Evolutionary conservation across 805 yeast genomes (phyloP).

Genomic region (Cyberlindnera suaveolens): DNA sequence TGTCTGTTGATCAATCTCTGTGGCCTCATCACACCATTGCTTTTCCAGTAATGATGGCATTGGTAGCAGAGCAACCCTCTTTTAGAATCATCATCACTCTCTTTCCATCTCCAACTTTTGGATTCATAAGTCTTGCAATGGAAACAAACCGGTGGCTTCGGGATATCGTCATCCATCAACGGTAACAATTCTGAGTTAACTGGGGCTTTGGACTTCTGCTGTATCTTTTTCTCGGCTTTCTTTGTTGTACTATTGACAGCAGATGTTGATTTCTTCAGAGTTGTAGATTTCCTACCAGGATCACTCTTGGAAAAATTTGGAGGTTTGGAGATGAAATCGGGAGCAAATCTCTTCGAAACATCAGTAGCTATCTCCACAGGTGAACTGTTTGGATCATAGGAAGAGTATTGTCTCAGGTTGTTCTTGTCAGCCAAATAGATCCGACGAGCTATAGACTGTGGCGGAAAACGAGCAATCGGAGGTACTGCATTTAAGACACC

Average conservation of each 20-base stretch:
- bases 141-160: slow-evolving; percentile 19
- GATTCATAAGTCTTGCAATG: slow-evolving; percentile 22
- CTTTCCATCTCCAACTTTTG: slow-evolving; percentile 25
- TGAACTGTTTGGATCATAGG: slow-evolving; percentile 6
- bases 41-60: slow-evolving; percentile 19
- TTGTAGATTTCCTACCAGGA: not conserved
- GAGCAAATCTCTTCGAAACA: slow-evolving; percentile 23
- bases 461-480: slow-evolving; percentile 20
- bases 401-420: slow-evolving; percentile 7
- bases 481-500: slow-evolving; percentile 10
- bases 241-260: not conserved
- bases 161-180: slow-evolving; percentile 7
- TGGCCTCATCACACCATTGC: slow-evolving; percentile 23
- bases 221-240: not conserved
- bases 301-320: slow-evolving; percentile 4
- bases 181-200: not conserved
- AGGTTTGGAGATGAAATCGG: slow-evolving; percentile 19
- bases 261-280: not conserved
- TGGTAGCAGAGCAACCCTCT: slow-evolving; percentile 23
- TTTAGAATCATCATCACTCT: slow-evolving; percentile 16
- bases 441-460: slow-evolving; percentile 23
- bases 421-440: slow-evolving; percentile 23
- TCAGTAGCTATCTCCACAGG: slow-evolving; percentile 6
- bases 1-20: slow-evolving; percentile 11
- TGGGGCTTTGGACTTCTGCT: not conserved